Base-by-base conservation (phyloP, 1,139 yeast genomes). In the Yamadazyma sp. region DNA sequence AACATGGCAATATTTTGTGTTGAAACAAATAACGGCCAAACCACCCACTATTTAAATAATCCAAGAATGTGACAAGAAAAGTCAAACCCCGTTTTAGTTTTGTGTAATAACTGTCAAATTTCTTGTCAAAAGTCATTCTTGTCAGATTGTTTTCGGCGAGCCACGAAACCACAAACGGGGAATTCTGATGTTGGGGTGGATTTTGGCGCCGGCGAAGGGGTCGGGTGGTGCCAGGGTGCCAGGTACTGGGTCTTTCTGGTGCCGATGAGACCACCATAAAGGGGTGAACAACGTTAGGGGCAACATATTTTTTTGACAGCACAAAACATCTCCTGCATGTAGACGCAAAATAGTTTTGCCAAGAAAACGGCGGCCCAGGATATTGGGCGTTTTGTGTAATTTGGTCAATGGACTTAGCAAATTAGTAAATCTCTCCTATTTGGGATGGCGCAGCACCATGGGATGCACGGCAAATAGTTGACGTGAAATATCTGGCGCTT, bases 71-170 rank as follows among this genome's bases (percentile, higher is more conserved):
- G 32, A 29, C 32, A 29, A 29, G 32, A 17, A 29, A 29, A 15
- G 16, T 14, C 7, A 29, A 21, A 29, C 14, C 15, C 29, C 29
- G 29, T 27, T 27, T 27, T 27, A 16, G 29, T n/a, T 29, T 29
- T 34, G 35, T 33, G 35, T 33, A 25, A 33, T 18, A 33, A 33
- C 18, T 42, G 46, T 42, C 46, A 40, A 40, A 42, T 42, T 42
- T 42, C 45, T 42, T 40, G 44, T 41, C 41, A 37, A 31, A 33
- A 18, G 28, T 31, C 25, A 29, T 24, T 29, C 34, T 32, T 32
- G 34, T 32, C 29, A 27, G 29, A 27, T 27, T 8, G 29, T 4
- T 13, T 11, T 25, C 12, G 4, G 28, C 15, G 28, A 6, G 12
- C 6, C 25, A 7, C 22, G 22, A n/a, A n/a, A n/a, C n/a, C n/a